These are phyloP conservation scores for Takashimella tepidaria DNA, from an alignment of 1,284 basidiomycete species.

Conservation along the genomic window DNA sequence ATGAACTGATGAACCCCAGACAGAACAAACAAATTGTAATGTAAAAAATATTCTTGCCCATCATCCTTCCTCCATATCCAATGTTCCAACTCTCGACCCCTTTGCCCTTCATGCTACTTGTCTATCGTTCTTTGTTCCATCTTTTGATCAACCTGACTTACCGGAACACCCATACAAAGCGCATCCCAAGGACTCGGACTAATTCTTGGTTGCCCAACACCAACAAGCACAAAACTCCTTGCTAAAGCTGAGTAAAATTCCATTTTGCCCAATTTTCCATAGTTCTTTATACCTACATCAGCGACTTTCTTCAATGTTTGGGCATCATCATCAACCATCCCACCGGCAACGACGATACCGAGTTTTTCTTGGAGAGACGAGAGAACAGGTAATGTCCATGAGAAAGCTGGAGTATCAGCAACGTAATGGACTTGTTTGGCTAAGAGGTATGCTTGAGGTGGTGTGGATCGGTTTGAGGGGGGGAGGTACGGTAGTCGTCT, in stretches of 20 bases:
- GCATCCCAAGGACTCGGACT: conserved; percentile 36
- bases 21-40: background rate
- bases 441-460: conserved; percentile 40
- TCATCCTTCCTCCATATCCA: background rate
- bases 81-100: background rate
- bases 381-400: conserved; percentile 28
- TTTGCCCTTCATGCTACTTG: too few species aligned
- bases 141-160: too few species aligned
- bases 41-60: background rate
- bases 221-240: conserved; percentile 28
- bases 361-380: conserved; percentile 13
- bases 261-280: conserved; percentile 29
- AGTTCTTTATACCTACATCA: conserved; percentile 21
- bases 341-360: conserved; percentile 23
- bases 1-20: background rate
- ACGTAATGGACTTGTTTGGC: conserved; percentile 44
- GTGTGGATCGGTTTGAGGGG: conserved; percentile 16
- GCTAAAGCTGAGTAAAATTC: conserved; percentile 25
- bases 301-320: conserved; percentile 9
- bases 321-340: conserved; percentile 27
- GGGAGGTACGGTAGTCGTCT: conserved; percentile 21
- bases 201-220: conserved; percentile 33
- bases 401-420: conserved; percentile 14
- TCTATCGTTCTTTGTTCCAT: too few species aligned
- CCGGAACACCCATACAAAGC: conserved; percentile 36